Base-by-base conservation (phyloP, 139 green algal species). In the Micractinium sp. region DNA sequence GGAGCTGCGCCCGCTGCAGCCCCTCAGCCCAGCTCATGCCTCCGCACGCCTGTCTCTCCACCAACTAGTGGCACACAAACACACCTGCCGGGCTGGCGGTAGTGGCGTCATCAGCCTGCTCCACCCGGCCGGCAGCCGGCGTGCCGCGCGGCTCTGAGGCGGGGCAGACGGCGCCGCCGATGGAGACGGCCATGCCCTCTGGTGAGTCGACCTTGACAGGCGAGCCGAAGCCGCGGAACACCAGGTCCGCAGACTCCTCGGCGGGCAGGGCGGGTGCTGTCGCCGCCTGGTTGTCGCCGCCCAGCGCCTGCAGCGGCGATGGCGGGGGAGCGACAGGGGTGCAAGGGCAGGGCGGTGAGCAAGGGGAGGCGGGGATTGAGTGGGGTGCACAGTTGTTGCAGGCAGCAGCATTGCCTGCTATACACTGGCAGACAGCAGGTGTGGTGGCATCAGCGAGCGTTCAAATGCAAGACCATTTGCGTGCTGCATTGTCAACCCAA, bases 161-260 rank as follows among this genome's bases (percentile, higher is more conserved):
- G 4, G 83, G 60, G 19, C 53, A 31, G 15, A 88, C 66, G 12
- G 85, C 85, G 12, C 29, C 85, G 0, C 47, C 85, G 23, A 88
- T 88, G 16, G 85, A 88, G 15, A 88, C 85, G 2, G 71, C 9
- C 27, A n/a, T 25, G 25, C 20, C 36, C 7, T 60, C 36, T 5
- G 85, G 85, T 0, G 85, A 82, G 38, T 75, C 71, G 7, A n/a
- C 47, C 23, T 87, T 87, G 13, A 88, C 31, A 20, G 85, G 85
- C 3, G 85, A 88, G 71, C 85, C 85, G 60, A 88, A 88, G 41
- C 85, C 85, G 85, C 36, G 19, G 66, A 87, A 87, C 25, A 79
- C 20, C 81, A 77, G 67, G 66, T 29, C 39, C 35, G 33, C 74
- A 33, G 74, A 33, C 74, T 22, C 47, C 47, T 56, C 47, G 25